Base-by-base conservation (phyloP, 2,329 filamentous ascomycete species). In the Alternaria brassicicola region DNA sequence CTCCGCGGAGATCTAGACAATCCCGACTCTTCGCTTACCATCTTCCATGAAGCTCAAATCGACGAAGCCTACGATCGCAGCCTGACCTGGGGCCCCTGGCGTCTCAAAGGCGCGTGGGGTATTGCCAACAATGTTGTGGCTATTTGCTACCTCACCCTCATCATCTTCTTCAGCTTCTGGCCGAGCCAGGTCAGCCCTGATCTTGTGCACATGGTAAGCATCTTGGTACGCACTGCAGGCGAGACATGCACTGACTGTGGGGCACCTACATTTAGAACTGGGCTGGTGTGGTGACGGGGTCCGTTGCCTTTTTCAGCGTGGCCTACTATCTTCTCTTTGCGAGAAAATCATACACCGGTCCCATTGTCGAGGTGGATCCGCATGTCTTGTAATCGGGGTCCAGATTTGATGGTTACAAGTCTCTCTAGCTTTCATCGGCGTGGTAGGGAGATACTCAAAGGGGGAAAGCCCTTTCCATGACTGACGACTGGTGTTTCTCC, bases 141-240 rank as follows among this genome's bases (percentile, higher is more conserved):
- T 1, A 73, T 73, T 26, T 74, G 65, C 26, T 77, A 76, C 26
- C 59, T 77, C 2, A 15, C 63, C 1, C 58, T 77, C 8, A 70
- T 76, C 26, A 70, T 75, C 9, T 76, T 77, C 61, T 76, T 76
- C 52, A 74, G 69, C 55, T 76, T 75, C 57, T 77, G 74, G 74
- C 74, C 74, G 3, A 66, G 48, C 3, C 51, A 61, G 15, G 45
- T 60, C 3, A 64, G 67, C 6, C 60, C 63, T 7, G 54, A 67
- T 23, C 33, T 67, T 2, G 58, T 46, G 6, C 45, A 61, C 21
- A 76, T 76, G 73, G 25, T 26, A 26, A 26, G 25, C 7, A 7
- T 26, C 7, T 7, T 7, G 4, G 25, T 26, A 26, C 4, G 25
- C 4, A 26, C 25, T 26, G 25, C 7, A 26, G 4, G 25, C 25